phyloP scores from a whole-genome alignment of 805 yeast genomes.

The Spathaspora girioi region DNA sequence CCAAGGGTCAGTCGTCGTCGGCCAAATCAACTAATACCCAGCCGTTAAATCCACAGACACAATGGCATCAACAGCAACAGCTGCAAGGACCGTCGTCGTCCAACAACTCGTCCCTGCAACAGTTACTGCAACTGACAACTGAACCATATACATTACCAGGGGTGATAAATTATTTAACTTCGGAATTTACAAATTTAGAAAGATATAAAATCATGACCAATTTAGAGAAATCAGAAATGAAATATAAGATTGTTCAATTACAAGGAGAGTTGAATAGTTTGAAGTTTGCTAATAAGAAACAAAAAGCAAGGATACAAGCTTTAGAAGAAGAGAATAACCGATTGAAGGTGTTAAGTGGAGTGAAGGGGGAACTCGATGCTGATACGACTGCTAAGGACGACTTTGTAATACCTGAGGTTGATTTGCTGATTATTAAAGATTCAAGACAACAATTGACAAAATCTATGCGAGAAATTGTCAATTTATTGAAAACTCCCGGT shows the following conservation, averaged over 20 bases:
- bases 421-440: slow-evolving; percentile 27
- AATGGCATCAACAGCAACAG: slow-evolving; percentile 12
- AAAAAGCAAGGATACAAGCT: slow-evolving; percentile 33
- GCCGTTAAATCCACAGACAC: slow-evolving; percentile 4
- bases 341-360: slow-evolving; percentile 7
- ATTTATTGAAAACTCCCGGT: slow-evolving; percentile 28
- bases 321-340: slow-evolving; percentile 27
- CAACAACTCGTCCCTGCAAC: slow-evolving; percentile 8
- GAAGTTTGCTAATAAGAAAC: slow-evolving; percentile 38
- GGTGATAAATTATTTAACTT: slow-evolving; percentile 53
- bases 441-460: slow-evolving; percentile 30
- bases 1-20: background rate
- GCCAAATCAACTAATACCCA: background rate
- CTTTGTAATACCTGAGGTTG: slow-evolving; percentile 27
- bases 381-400: background rate
- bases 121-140: slow-evolving; percentile 5
- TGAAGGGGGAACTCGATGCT: background rate
- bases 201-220: slow-evolving; percentile 46
- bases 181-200: slow-evolving; percentile 50
- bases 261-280: slow-evolving; percentile 51
- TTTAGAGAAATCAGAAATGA: slow-evolving; percentile 51
- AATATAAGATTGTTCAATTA: slow-evolving; percentile 46
- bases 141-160: slow-evolving; percentile 49
- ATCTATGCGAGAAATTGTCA: slow-evolving; percentile 33
- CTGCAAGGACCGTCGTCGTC: slow-evolving; percentile 3